Percentiles rank a stretch among this genome's conserved stretches.
Conservation (phyloP, 2,329 filamentous ascomycete species). For the Aspergillus sp. region DNA sequence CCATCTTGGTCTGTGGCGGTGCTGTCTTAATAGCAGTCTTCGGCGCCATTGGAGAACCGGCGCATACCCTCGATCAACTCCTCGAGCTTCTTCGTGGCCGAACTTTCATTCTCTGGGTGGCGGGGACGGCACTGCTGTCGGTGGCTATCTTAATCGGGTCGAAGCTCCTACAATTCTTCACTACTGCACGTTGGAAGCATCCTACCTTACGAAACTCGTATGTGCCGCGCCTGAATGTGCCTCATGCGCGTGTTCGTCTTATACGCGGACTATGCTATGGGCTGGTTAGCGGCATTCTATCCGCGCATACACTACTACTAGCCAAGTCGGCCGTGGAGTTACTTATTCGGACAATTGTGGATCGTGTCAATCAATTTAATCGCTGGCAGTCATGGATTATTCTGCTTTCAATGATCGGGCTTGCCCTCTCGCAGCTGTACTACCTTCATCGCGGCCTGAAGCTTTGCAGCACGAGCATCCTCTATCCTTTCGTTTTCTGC, state of each 20-base stretch:
- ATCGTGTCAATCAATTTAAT: conserved; percentile 89
- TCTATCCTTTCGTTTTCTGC: conserved; percentile 98
- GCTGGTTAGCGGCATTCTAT: conserved; percentile 87
- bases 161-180: conserved; percentile 46
- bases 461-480: conserved; percentile 69
- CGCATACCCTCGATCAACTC: conserved; percentile 83
- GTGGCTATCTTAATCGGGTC: conserved; percentile 67
- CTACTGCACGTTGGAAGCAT: conserved; percentile 39
- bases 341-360: conserved; percentile 81
- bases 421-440: conserved; percentile 90
- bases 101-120: conserved; percentile 88
- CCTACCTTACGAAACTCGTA: conserved; percentile 50
- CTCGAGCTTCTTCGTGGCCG: conserved; percentile 73
- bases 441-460: conserved; percentile 94
- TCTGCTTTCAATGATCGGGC: conserved; percentile 74
- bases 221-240: conserved; percentile 39
- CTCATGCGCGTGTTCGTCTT: conserved; percentile 70
- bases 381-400: conserved; percentile 96
- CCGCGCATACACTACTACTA: conserved; percentile 88
- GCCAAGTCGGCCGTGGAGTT: conserved; percentile 97
- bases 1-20: conserved; percentile 81
- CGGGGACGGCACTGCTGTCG: conserved; percentile 75
- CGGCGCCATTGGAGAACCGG: conserved; percentile 89
- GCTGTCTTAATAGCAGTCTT: conserved; percentile 93
- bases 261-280: conserved; percentile 85